Evolutionary conservation across 2,329 filamentous ascomycete genomes (phyloP).

Genomic region (Fusarium sp.): DNA sequence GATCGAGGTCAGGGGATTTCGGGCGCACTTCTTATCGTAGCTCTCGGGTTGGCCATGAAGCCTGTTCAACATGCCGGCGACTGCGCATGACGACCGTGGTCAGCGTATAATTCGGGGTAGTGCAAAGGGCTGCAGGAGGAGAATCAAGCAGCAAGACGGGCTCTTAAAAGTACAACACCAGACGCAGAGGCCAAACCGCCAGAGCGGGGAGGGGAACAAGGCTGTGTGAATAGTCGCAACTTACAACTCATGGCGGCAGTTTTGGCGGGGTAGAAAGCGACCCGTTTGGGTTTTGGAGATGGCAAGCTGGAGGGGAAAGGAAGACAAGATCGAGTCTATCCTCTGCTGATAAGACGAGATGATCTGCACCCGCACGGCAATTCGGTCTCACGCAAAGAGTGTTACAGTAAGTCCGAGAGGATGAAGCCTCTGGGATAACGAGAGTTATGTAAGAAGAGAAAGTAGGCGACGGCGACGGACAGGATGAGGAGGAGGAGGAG

Average conservation of each 20-base stretch:
- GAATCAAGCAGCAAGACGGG: neutral
- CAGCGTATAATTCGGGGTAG: slow-evolving; percentile 31
- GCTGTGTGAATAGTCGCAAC: slow-evolving; percentile 44
- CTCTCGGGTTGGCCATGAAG: slow-evolving; percentile 96
- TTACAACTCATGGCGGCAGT: slow-evolving; percentile 47
- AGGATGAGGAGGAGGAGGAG: slow-evolving; percentile 6
- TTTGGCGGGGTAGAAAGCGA: slow-evolving; percentile 43
- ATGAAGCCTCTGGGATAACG: slow-evolving; percentile 21
- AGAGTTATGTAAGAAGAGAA: slow-evolving; percentile 24
- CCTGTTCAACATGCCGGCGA: slow-evolving; percentile 92
- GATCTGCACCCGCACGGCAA: slow-evolving; percentile 10
- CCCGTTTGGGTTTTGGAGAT: slow-evolving; percentile 22
- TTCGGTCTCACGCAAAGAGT: slow-evolving; percentile 13
- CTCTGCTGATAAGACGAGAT: neutral
- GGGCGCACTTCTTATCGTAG: slow-evolving; percentile 92
- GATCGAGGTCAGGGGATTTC: slow-evolving; percentile 37
- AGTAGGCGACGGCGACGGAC: slow-evolving; percentile 7
- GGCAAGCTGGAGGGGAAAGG: slow-evolving; percentile 8
- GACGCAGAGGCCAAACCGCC: slow-evolving; percentile 13
- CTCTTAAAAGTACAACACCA: neutral
- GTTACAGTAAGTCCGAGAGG: slow-evolving; percentile 4
- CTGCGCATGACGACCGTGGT: slow-evolving; percentile 56
- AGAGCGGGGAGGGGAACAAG: slow-evolving; percentile 39
- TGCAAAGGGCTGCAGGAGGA: neutral
- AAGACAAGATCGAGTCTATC: slow-evolving; percentile 1